These are phyloP conservation scores for Rhizopus arrhizus DNA, from an alignment of 371 early-diverging fungal species.

Conservation along the genomic window DNA sequence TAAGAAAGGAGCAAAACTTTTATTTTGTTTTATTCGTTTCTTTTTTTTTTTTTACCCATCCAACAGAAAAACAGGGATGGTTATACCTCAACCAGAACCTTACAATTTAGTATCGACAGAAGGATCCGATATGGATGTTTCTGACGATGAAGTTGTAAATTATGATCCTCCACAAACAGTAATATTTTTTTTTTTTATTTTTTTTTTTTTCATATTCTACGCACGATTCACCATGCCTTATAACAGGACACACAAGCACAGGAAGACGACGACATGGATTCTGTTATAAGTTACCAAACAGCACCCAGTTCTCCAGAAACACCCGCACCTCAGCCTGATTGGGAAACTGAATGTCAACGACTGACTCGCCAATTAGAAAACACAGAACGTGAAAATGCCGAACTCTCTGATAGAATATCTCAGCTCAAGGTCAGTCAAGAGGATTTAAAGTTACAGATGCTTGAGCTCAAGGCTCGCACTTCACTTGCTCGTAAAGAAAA, in stretches of 20 bases:
- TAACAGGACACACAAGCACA: neutral
- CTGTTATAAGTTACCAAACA: neutral
- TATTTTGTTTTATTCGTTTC: too few species aligned
- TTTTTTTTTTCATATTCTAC: neutral
- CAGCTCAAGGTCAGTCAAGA: neutral
- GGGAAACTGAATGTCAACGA: neutral
- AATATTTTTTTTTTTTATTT: neutral
- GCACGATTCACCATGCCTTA: neutral
- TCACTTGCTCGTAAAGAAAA: neutral
- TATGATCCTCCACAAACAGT: neutral
- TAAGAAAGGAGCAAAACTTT: too few species aligned
- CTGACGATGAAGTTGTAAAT: neutral
- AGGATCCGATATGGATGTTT: conserved; percentile 3
- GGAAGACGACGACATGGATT: neutral
- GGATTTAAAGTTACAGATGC: neutral
- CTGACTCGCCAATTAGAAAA: neutral
- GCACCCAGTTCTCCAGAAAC: neutral
- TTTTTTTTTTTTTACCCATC: too few species aligned
- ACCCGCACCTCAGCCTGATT: neutral
- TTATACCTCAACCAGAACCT: neutral
- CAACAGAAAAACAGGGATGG: neutral
- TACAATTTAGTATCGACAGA: neutral
- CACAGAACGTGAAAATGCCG: neutral
- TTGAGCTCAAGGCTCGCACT: neutral
- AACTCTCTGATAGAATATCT: neutral